Base-by-base conservation (phyloP, 2,329 filamentous ascomycete species). In the Pseudogymnoascus verrucosus region DNA sequence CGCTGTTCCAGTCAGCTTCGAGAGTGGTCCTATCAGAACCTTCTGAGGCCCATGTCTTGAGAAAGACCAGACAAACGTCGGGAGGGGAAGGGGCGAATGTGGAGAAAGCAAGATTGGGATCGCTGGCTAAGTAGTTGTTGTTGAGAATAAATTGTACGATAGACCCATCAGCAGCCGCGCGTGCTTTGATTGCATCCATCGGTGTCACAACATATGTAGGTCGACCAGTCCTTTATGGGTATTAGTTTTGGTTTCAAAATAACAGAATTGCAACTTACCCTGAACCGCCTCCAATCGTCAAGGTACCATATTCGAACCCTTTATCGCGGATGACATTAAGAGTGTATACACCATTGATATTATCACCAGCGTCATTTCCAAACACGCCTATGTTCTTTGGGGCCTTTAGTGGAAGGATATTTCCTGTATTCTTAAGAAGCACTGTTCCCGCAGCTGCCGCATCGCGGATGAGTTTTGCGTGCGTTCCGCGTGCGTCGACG, bases 41-140 rank as follows among this genome's bases (percentile, higher is more conserved):
- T 73, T 89, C 87, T 61, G 86, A 86, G 14, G 82, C 80, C 69
- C 86, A 82, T 8, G 86, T 79, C 69, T 89, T 89, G 65, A 85
- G 84, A 68, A 89, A 89, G 10, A 88, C 86, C 39, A 90, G 78
- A 74, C 71, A 73, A 21, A 69, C 68, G 5, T 69, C 69, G 5
- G 70, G 67, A 10, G 65, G 64, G 2, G 57, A 64, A n/a, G 64
- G 47, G 31, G 51, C 51, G 19, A 61, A 69, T 63, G 23, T 65
- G 21, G n/a, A 57, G 28, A 57, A 57, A 34, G 51, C 51, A 7
- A 57, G 51, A 5, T 57, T 36, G 10, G 51, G 51, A 14, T 57
- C 37, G 11, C n/a, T 4, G 2, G 62, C 57, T 11, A 69, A 11
- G 10, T 64, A 8, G 0, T 47, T 40, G 28, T 68, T 69, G 42